Conservation (phyloP, 257 asterid genomes). For the Solanum sparsipilum region DNA sequence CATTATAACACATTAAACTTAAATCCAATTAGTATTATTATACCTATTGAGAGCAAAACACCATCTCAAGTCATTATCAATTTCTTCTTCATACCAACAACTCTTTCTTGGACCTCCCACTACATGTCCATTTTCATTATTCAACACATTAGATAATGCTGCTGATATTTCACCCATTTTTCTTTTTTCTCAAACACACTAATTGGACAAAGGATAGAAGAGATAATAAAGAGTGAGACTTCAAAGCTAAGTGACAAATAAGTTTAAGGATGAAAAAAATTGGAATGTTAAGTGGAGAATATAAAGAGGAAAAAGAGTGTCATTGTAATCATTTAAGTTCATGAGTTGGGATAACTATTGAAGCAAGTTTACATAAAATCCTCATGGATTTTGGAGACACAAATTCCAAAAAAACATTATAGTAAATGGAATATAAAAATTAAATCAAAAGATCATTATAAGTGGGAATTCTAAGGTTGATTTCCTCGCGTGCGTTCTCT, state of each 20-base stretch:
- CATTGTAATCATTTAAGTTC: slow-evolving; percentile 6
- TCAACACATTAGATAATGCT: slow-evolving; percentile 24
- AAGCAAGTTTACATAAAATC: slow-evolving; percentile 25
- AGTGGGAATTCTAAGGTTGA: slow-evolving; percentile 38
- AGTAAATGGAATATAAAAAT: background rate
- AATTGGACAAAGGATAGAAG: background rate
- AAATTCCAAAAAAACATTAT: background rate
- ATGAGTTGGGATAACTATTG: slow-evolving; percentile 5
- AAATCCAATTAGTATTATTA: background rate
- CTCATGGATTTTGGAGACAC: slow-evolving; percentile 51
- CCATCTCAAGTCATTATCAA: slow-evolving; percentile 90
- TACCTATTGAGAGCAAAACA: slow-evolving; percentile 96
- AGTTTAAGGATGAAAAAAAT: slow-evolving; percentile 12
- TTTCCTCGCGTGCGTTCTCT: slow-evolving; percentile 53
- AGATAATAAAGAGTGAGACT: background rate
- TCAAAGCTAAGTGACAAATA: background rate
- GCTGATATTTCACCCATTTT: slow-evolving; percentile 71
- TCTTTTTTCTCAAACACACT: background rate
- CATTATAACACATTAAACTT: background rate
- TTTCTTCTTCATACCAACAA: slow-evolving; percentile 98
- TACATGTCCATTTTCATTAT: slow-evolving; percentile 22
- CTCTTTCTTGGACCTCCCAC: slow-evolving; percentile 60
- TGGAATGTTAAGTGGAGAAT: slow-evolving; percentile 11
- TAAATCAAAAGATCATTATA: background rate
- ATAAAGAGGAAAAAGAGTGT: slow-evolving; percentile 17